Conservation (phyloP, 116 monocot genomes). For the Posidonia oceanica region DNA sequence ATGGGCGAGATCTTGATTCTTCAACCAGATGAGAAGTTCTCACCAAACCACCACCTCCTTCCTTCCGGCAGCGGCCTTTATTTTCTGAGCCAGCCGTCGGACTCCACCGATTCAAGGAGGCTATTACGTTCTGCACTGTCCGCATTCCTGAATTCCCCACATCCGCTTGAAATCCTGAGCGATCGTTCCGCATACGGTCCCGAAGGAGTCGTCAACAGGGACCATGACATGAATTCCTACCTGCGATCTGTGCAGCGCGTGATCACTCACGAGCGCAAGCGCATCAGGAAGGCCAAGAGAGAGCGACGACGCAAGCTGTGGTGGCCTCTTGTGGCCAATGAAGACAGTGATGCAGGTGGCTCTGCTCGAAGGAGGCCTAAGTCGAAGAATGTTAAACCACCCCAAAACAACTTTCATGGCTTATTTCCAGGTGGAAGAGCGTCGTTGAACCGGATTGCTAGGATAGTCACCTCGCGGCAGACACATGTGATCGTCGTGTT, state of each 20-base stretch:
- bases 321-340: conserved; percentile 16
- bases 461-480: conserved; percentile 24
- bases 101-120: conserved; percentile 15
- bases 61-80: conserved; percentile 72
- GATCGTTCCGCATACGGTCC: conserved; percentile 72
- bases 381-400: neutral
- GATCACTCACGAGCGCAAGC: conserved; percentile 32
- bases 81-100: conserved; percentile 21
- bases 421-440: conserved; percentile 39
- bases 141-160: conserved; percentile 82
- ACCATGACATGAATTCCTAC: conserved; percentile 80
- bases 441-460: conserved; percentile 26
- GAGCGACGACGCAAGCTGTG: conserved; percentile 3
- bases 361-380: neutral
- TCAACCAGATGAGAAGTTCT: conserved; percentile 71
- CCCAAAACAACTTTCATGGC: conserved; percentile 17
- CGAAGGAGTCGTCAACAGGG: conserved; percentile 45
- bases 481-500: conserved; percentile 36
- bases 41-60: conserved; percentile 77
- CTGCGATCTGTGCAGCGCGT: conserved; percentile 31
- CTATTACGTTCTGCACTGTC: conserved; percentile 34
- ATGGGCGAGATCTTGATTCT: conserved; percentile 89
- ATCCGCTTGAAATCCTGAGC: conserved; percentile 80
- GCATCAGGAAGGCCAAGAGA: conserved; percentile 18
- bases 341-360: neutral